Percentiles rank a stretch among this genome's conserved stretches.
Conservation (phyloP, 495 filamentous ascomycete species). For the Penicillium chermesinum region DNA sequence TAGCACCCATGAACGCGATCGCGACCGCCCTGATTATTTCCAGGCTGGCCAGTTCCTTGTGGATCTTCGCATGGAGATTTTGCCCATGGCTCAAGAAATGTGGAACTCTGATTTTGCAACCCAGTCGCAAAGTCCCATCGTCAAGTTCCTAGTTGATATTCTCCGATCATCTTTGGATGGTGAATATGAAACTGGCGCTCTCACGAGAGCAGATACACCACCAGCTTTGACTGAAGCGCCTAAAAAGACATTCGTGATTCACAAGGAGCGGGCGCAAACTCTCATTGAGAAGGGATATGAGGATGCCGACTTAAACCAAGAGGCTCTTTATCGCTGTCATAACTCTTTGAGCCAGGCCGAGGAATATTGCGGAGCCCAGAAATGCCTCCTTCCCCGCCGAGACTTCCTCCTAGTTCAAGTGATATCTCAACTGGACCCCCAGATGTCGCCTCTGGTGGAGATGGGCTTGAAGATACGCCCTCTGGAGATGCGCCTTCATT, state of each 20-base stretch:
- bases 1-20: slow-evolving; percentile 50
- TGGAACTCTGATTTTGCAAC: slow-evolving; percentile 73
- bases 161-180: slow-evolving; percentile 72
- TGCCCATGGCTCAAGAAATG: slow-evolving; percentile 71
- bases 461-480: slow-evolving; percentile 28
- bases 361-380: slow-evolving; percentile 69
- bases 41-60: slow-evolving; percentile 74
- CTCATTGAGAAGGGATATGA: slow-evolving; percentile 44
- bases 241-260: slow-evolving; percentile 43
- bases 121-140: slow-evolving; percentile 65
- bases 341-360: slow-evolving; percentile 53
- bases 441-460: slow-evolving; percentile 22
- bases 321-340: slow-evolving; percentile 78
- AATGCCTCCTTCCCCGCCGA: slow-evolving; percentile 34
- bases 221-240: slow-evolving; percentile 30
- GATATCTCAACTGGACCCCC: slow-evolving; percentile 48
- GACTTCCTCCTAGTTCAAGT: slow-evolving; percentile 56
- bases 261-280: slow-evolving; percentile 38
- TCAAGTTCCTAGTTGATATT: slow-evolving; percentile 79
- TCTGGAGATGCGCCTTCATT: slow-evolving; percentile 30
- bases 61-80: slow-evolving; percentile 74
- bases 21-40: slow-evolving; percentile 61
- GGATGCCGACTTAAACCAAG: slow-evolving; percentile 57
- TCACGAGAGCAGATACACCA: slow-evolving; percentile 53
- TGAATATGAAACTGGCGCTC: slow-evolving; percentile 65